These are phyloP conservation scores for Aspergillus persii DNA, from an alignment of 2,329 filamentous ascomycete genomes.

Conservation along the genomic window DNA sequence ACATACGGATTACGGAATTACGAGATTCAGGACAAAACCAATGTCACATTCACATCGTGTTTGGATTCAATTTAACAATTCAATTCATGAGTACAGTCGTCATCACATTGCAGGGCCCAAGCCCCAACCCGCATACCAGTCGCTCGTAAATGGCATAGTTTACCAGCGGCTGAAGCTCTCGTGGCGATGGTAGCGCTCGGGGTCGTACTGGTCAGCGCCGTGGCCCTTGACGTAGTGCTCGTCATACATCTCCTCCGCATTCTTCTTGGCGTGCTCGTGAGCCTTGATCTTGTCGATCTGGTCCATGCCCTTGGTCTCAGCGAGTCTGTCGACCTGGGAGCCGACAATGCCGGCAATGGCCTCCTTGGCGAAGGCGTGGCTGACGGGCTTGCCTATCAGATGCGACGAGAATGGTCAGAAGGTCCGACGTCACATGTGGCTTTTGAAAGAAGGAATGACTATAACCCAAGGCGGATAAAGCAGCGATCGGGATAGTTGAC, in stretches of 20 bases:
- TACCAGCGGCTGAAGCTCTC: conserved; percentile 30
- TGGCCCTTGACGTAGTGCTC: conserved; percentile 55
- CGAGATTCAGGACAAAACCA: not conserved
- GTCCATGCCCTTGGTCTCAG: conserved; percentile 68
- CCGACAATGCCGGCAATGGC: conserved; percentile 68
- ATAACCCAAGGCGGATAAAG: too few relatives aligned
- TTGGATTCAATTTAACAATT: conserved; percentile 2
- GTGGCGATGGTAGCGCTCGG: conserved; percentile 37
- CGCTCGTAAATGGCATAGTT: conserved; percentile 1
- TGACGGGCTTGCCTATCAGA: conserved; percentile 62
- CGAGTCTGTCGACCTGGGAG: conserved; percentile 72
- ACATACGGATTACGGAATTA: too few relatives aligned
- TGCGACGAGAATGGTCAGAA: not conserved
- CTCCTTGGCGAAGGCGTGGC: conserved; percentile 76
- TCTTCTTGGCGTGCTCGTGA: conserved; percentile 57
- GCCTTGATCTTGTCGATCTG: conserved; percentile 58
- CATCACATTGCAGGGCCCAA: not conserved
- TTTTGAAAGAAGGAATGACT: too few relatives aligned
- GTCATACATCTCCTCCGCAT: conserved; percentile 61
- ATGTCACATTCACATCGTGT: not conserved
- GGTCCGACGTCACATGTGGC: not conserved
- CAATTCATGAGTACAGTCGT: conserved; percentile 1
- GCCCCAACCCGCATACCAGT: not conserved
- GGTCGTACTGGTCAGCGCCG: conserved; percentile 53
- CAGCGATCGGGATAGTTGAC: conserved; percentile 13